Evolutionary conservation across 495 filamentous ascomycete genomes (phyloP).

Genomic region (Alectoria sarmentosa): DNA sequence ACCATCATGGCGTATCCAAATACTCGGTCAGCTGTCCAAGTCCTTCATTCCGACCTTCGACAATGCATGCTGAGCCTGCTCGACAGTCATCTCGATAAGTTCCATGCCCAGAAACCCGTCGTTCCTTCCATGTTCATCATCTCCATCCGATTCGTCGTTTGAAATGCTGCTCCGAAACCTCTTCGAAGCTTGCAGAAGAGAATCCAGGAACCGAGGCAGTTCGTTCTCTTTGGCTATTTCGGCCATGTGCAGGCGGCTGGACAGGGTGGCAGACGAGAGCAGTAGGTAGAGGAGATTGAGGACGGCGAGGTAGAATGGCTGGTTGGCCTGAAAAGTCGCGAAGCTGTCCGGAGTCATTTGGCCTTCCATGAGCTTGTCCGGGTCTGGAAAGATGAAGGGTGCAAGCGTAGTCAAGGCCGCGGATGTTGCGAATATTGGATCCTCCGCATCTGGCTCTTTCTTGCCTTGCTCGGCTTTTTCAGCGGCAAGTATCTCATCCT

Average conservation of each 20-base stretch:
- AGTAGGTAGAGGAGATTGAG: conserved; percentile 43
- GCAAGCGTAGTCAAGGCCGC: conserved; percentile 40
- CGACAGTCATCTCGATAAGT: background rate
- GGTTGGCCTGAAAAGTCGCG: conserved; percentile 35
- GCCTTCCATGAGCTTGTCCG: conserved; percentile 21
- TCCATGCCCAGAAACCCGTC: background rate
- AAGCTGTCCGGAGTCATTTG: conserved; percentile 1
- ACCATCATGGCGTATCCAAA: background rate
- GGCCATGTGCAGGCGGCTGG: conserved; percentile 13
- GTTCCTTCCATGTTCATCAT: background rate
- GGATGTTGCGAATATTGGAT: conserved; percentile 51
- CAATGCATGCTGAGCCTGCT: conserved; percentile 1
- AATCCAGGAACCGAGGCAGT: conserved; percentile 1
- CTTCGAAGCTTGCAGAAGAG: background rate
- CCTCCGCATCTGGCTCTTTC: background rate
- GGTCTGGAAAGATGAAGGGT: conserved; percentile 44
- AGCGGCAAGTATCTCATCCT: conserved; percentile 66
- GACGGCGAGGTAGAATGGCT: conserved; percentile 40
- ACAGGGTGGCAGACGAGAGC: conserved; percentile 32
- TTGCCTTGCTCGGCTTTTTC: conserved; percentile 11
- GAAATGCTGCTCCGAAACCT: background rate
- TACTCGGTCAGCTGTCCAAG: background rate
- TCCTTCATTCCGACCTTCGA: conserved; percentile 3
- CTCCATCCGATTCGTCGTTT: background rate
- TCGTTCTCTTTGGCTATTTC: conserved; percentile 2